Base-by-base conservation (phyloP, 1,284 basidiomycete genomes). In the Tremellales sp. region DNA sequence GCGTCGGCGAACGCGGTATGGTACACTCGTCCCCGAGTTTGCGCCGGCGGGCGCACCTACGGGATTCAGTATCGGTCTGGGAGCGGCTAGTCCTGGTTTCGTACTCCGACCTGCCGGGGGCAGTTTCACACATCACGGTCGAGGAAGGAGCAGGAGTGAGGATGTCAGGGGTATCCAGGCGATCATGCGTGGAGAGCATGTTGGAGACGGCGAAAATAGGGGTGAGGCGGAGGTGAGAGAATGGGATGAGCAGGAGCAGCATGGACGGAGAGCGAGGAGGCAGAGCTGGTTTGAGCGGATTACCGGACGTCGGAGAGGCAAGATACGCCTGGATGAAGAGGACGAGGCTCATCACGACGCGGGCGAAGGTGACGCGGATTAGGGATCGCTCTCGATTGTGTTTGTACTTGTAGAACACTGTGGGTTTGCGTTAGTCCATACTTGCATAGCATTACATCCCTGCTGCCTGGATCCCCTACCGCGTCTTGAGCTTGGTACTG, bases 21-120 rank as follows among this genome's bases (percentile, higher is more conserved):
- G 73, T 15, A 70, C 68, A 2, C 67, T 75, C 29, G 55, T 74
- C 13, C 70, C 73, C 6, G 73, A 73, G n/a, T 46, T 68, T 12
- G 60, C 53, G n/a, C 59, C 64, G 4, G 45, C 46, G 3, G 62
- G 61, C 8, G 60, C 66, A 0, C 70, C 70, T 0, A 65, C 70
- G 0, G 70, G 73, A 0, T 75, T 76, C 57, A 58, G 64, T 2
- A 75, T 76, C 31, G 74, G 74, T 12, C 56, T 76, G 26, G 73
- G 73, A 40, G 73, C 72, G 4, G 65, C 72, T n/a, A 68, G 64
- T 22, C 74, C 74, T 1, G 74, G 74, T 2, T 76, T 76, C 49
- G 65, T 69, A 7, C 54, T 75, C 13, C 56, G 72, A 3, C 56
- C 61, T 2, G 61, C 54, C n/a, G 55, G 53, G 41, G 56, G 65